These are phyloP conservation scores for Claviceps pusilla DNA, from an alignment of 2,329 filamentous ascomycete species.

Conservation along the genomic window DNA sequence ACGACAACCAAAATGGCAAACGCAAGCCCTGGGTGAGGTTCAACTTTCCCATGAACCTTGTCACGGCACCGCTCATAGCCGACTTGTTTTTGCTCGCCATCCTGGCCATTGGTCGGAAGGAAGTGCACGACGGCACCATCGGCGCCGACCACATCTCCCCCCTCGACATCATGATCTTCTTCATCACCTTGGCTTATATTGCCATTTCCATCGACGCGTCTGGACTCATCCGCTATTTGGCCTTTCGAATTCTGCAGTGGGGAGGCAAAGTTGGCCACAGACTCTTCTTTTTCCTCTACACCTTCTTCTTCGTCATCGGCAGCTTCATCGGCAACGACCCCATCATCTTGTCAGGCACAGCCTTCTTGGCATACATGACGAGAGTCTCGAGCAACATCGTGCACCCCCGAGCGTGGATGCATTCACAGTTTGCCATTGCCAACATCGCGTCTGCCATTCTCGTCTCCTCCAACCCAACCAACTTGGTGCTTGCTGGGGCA, in stretches of 20 bases:
- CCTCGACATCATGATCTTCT: conserved; percentile 61
- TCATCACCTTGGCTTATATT: conserved; percentile 59
- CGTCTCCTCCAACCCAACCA: conserved; percentile 66
- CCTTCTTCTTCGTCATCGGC: conserved; percentile 54
- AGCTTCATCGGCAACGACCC: conserved; percentile 62
- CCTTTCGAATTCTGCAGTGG: conserved; percentile 54
- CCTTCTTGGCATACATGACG: conserved; percentile 65
- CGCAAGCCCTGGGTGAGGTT: conserved; percentile 31
- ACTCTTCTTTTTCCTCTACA: conserved; percentile 58
- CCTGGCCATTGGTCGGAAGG: conserved; percentile 47
- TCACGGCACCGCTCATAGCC: conserved; percentile 55
- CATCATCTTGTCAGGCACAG: conserved; percentile 58
- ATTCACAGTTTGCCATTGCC: conserved; percentile 54
- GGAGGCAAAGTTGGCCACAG: conserved; percentile 52
- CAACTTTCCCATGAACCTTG: conserved; percentile 51
- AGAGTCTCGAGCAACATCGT: conserved; percentile 58
- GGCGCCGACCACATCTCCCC: conserved; percentile 52
- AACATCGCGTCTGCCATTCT: conserved; percentile 63
- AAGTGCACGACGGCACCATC: conserved; percentile 54
- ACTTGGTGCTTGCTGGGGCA: conserved; percentile 57
- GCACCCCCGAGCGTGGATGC: conserved; percentile 58
- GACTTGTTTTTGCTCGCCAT: conserved; percentile 60
- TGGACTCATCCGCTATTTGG: conserved; percentile 53
- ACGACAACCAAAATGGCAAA: conserved; percentile 14
- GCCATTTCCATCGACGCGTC: conserved; percentile 66